Base-by-base conservation (phyloP, 169 alveolate genomes). In the Eimeria brunetti region DNA sequence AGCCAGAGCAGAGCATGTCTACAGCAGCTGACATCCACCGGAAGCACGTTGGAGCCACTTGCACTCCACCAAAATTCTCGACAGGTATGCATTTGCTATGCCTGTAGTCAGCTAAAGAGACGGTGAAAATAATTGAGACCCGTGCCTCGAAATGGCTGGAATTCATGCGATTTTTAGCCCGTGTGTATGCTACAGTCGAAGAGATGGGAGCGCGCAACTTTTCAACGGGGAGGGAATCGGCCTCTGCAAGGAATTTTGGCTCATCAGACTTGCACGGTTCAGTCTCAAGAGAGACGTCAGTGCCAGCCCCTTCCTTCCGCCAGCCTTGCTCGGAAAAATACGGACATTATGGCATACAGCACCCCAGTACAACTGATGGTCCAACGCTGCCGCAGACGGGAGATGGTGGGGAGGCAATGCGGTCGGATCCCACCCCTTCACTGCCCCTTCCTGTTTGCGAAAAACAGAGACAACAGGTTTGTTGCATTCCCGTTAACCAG, bases 61-160 rank as follows among this genome's bases (percentile, higher is more conserved):
- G 53, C 2, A 36, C 41, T 33, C n/a, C 88, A 27, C 62, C 24
- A 44, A 44, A 44, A 8, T 49, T 30, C 22, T 46, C 88, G 44
- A 78, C 64, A 78, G 88, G 88, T 78, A 44, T 27, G 88, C 14
- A 46, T 71, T 71, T 67, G 78, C 44, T 30, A 33, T 67, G 46
- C 27, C 14, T 71, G 81, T 71, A 33, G 56, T 1, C 53, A 30
- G 44, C 11, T n/a, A 20, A 33, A 18, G 8, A 71, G 81, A 18
- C 56, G 1, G 53, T 38, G 41, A 30, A 71, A 33, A 46, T 49
- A 71, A 38, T 73, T 3, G 51, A 73, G 30, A 18, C 27, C 49
- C 33, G 20, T 14, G 83, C 30, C 51, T 20, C 2, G 56, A 36
- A 4, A 33, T 33, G 30, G 53, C 6, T 73, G 30, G 83, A 18